Evolutionary conservation across 106 monocot species (phyloP).

Genomic region (Dendrobium huoshanense): DNA sequence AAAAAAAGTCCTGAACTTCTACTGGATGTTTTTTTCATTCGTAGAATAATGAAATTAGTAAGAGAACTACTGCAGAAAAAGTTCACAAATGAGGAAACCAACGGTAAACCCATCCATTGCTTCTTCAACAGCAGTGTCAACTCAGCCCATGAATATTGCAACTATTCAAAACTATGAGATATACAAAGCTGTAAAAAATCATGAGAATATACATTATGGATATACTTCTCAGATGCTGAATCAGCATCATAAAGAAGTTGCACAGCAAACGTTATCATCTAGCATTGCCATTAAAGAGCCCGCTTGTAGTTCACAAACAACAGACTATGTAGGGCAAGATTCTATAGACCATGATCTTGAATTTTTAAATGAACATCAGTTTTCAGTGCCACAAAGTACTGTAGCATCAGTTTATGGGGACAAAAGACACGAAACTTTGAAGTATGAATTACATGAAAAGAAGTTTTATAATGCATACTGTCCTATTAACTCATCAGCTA

Average conservation of each 20-base stretch:
- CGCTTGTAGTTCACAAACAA: neutral
- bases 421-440: neutral
- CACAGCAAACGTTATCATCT: neutral
- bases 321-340: neutral
- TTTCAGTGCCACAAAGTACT: neutral
- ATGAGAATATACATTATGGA: neutral
- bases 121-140: no score
- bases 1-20: neutral
- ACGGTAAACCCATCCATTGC: no score
- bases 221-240: neutral
- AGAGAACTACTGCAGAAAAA: constrained; percentile 17
- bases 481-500: neutral
- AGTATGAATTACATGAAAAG: neutral
- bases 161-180: neutral
- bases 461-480: neutral
- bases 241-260: neutral
- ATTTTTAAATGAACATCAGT: neutral
- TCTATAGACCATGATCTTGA: neutral
- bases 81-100: no score
- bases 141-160: no score
- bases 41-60: constrained; percentile 43
- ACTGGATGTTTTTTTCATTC: neutral
- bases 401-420: neutral
- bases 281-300: neutral
- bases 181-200: neutral